Base-by-base conservation (phyloP, 192 early-diverging fungal species). In the Coemansia sp. region DNA sequence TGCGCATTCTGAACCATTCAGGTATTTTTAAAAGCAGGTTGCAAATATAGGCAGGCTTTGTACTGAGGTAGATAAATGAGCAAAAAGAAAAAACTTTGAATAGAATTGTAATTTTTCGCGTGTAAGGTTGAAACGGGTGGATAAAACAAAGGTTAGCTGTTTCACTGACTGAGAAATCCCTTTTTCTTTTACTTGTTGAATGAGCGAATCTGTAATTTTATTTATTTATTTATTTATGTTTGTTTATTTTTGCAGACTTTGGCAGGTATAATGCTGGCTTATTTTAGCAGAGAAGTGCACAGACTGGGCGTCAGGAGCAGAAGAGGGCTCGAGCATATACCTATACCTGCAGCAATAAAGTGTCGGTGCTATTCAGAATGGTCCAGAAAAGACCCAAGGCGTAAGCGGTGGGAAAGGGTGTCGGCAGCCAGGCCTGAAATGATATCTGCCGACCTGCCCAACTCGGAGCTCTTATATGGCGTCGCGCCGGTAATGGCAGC, bases 401-500 rank as follows among this genome's bases (percentile, higher is more conserved):
- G 48, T 7, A 51, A 15, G 26, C 23, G 25, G 6, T 26, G 23
- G 8, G 48, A 13, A 26, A 51, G 8, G 48, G 8, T 18, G 4
- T 21, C 43, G 7, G 20, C 43, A 18, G 7, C 18, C n/a, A 46
- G 7, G n/a, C n/a, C 18, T 4, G 43, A 18, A 46, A n/a, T 13
- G 23, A 51, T 23, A 21, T 5, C 48, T 26, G 18, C 45, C n/a
- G 57, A 63, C 15, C 34, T 72, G 2, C 59, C 56, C 7, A 43
- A 43, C 13, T 59, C 58, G 2, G 77, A 79, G 64, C 68, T 74
- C 7, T n/a, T 79, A n/a, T 74, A 65, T 37, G 77, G 77, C 10
- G 12, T 64, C 6, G 28, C 61, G n/a, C 58, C 77, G 0, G 55
- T 71, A 31, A 7, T 53, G 61, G 71, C 77, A 1, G 77, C 68